Percentiles rank a stretch among this genome's conserved stretches.
Evolutionary conservation across 2,329 filamentous ascomycete genomes (phyloP).

Genomic region (Colletotrichum truncatum): DNA sequence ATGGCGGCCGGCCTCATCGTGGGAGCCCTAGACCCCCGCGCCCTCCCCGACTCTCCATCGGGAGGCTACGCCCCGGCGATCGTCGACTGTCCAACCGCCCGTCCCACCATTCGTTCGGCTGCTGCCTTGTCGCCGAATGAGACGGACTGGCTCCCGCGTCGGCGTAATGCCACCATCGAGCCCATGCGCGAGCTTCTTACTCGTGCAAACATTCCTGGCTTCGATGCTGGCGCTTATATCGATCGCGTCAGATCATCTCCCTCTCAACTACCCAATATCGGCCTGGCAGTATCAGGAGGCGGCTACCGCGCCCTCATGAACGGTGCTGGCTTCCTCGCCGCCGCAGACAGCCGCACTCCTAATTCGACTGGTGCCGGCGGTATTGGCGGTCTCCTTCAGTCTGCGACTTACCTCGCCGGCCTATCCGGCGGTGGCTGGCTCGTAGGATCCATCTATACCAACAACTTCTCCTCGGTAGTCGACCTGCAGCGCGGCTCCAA

Average conservation of each 20-base stretch:
- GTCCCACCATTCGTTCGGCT: constrained; percentile 75
- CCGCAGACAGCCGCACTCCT: constrained; percentile 78
- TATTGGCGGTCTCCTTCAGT: constrained; percentile 83
- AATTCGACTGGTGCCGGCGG: constrained; percentile 71
- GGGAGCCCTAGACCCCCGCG: constrained; percentile 36
- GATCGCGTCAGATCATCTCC: constrained; percentile 70
- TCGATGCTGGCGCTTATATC: constrained; percentile 81
- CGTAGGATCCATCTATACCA: constrained; percentile 81
- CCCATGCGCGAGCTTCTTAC: constrained; percentile 80
- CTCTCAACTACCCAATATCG: constrained; percentile 69
- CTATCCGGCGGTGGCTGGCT: constrained; percentile 88
- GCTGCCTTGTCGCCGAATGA: constrained; percentile 73
- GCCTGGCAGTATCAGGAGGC: constrained; percentile 82
- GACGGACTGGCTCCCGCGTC: constrained; percentile 74
- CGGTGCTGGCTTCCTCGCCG: constrained; percentile 81
- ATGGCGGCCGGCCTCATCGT: constrained; percentile 22
- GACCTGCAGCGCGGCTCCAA: constrained; percentile 56
- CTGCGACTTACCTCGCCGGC: constrained; percentile 81
- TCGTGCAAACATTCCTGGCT: constrained; percentile 77
- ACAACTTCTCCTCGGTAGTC: constrained; percentile 81
- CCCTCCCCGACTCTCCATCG: constrained; percentile 47
- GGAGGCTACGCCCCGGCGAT: constrained; percentile 76
- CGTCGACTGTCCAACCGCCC: constrained; percentile 74
- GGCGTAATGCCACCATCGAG: constrained; percentile 77
- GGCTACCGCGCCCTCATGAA: constrained; percentile 89